Evolutionary conservation across 179 eudicot genomes (phyloP), one percentile per base, ranked within the genome.

Genomic region (Camellia oleifera): DNA sequence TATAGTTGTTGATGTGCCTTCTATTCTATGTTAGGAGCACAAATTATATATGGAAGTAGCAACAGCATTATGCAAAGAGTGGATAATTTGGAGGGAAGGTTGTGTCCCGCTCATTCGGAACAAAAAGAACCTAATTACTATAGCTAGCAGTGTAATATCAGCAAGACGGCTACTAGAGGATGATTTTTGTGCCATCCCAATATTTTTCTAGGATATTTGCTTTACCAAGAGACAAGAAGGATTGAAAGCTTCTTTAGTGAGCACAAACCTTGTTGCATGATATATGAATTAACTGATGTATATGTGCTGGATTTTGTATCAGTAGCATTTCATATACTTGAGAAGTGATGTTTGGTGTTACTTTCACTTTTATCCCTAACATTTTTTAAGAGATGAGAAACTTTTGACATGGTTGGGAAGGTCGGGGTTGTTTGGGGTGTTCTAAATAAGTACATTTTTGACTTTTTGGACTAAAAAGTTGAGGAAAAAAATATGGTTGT

Each of bases 51-150:
- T 91, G 65, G 94, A 95, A 71, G 95, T 89, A 69, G 94, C 85
- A 20, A 85, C 87, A 23, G 94, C 98, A 65, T 77, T 95, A 74
- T 93, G 98, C 61, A 94, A 90, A 81, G 99, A 90, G 42, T 88
- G 93, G 50, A 78, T 95, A 72, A 82, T 87, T 23, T 95, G 95
- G 97, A 90, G 99, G 82, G 90, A 89, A 78, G 99, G 93, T 79
- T 97, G 95, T n/a, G 95, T 95, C 53, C 99, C 97, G 13, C 84
- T 93, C 46, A 91, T 95, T 77, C 89, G 42, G 83, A 87, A 88
- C 87, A 89, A 83, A 85, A 90, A 89, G 78, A 86, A 93, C 66
- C 94, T 15, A 71, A 83, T 14, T 60, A 81, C 0, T 92, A 78
- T 83, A 76, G 77, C 78, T 94, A 88, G 79, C 10, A 58, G 14